These are phyloP conservation scores for Mitragyna speciosa DNA, from an alignment of 257 asterid genomes.

Conservation along the genomic window DNA sequence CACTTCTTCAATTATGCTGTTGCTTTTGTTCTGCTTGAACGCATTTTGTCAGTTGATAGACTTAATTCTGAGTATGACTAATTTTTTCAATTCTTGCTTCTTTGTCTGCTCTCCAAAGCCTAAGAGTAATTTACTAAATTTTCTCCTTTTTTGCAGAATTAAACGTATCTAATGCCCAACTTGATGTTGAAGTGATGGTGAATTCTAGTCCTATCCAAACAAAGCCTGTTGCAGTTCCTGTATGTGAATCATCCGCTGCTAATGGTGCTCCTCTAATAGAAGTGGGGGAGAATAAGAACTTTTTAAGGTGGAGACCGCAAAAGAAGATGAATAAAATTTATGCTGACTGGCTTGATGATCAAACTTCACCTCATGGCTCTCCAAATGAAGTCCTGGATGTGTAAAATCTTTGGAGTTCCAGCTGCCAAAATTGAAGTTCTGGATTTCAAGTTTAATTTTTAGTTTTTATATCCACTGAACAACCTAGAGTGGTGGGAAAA, in stretches of 20 bases:
- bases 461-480: background rate
- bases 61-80: background rate
- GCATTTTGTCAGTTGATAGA: background rate
- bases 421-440: slow-evolving; percentile 8
- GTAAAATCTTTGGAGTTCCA: background rate
- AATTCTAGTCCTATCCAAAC: slow-evolving; percentile 26
- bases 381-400: slow-evolving; percentile 30
- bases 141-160: slow-evolving; percentile 35
- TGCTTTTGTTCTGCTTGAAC: background rate
- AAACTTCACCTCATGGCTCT: slow-evolving; percentile 42
- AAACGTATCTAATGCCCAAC: slow-evolving; percentile 26
- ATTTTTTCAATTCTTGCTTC: background rate
- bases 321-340: slow-evolving; percentile 62
- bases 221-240: slow-evolving; percentile 25
- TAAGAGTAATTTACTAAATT: background rate
- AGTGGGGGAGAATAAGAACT: slow-evolving; percentile 29
- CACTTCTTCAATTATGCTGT: background rate
- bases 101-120: background rate
- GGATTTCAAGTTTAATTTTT: background rate
- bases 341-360: slow-evolving; percentile 72
- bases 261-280: slow-evolving; percentile 26
- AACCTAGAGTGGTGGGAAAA: background rate
- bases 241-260: slow-evolving; percentile 18
- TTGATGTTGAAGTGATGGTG: slow-evolving; percentile 35
- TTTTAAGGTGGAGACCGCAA: slow-evolving; percentile 51